Base-by-base conservation (phyloP, 257 asterid species). In the Fraxinus quadrangulata region DNA sequence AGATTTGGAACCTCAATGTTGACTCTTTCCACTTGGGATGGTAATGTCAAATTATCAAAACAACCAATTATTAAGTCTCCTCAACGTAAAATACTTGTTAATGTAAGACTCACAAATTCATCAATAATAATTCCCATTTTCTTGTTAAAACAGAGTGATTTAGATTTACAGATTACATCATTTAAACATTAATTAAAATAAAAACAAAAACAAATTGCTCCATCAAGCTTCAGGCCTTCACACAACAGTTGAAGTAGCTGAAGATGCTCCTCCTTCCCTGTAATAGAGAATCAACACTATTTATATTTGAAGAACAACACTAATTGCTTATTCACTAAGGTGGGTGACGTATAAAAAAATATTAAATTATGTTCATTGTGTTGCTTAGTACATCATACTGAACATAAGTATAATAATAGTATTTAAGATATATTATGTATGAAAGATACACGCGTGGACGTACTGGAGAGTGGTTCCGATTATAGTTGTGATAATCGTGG, bases 241-340 rank as follows among this genome's bases (percentile, higher is more conserved):
- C 97, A 21, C 96, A 94, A 81, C 98, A 94, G 85, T 90, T 92
- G 84, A 94, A 92, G 89, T 85, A 94, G 79, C 96, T 86, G 81
- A 92, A 90, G 83, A 94, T 81, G 88, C 96, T 90, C 79, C 98
- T 90, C 87, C 96, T 87, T 11, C 88, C 84, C 97, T 92, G 96
- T 45, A 36, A 23, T 80, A 72, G 6, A 61, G 33, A 33, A 81
- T 17, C 45, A 59, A 70, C 7, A 71, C 63, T 42, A 40, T 13
- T 45, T 40, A 40, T 40, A 40, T 9, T 40, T 9, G 31, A 9
- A 42, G 4, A 45, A 45, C 5, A 68, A 68, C 30, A 21, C n/a
- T 63, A 24, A 24, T 63, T 24, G 17, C 33, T 10, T 10, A 40
- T 40, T 4, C 14, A 14, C 47, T 40, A 39, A 39, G 47, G 47